Conservation (phyloP, 2,329 filamentous ascomycete species). For the Fusarium fracticaudum region DNA sequence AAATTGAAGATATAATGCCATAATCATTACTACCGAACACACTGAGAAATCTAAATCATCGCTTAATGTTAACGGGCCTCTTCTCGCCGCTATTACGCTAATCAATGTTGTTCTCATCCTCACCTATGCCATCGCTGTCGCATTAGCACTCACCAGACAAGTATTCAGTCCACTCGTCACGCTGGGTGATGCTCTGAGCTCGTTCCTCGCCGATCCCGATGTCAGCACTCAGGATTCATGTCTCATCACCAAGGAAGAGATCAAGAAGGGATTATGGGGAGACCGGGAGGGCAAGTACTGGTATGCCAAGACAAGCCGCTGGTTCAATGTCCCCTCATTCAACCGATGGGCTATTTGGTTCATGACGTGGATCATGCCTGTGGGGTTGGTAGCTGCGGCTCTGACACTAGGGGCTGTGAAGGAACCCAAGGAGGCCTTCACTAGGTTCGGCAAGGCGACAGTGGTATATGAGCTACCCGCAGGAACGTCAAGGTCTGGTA, state of each 20-base stretch:
- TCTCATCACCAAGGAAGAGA: constrained; percentile 58
- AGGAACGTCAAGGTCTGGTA: constrained; percentile 40
- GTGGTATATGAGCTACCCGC: constrained; percentile 47
- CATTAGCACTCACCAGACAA: constrained; percentile 47
- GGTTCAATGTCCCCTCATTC: constrained; percentile 56
- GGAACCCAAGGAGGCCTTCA: constrained; percentile 44
- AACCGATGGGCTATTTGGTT: constrained; percentile 54
- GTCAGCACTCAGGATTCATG: constrained; percentile 54
- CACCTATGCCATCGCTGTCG: constrained; percentile 54
- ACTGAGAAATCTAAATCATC: constrained; percentile 17
- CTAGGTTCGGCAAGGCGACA: constrained; percentile 52
- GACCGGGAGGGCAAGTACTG: constrained; percentile 55
- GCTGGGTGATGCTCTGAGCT: constrained; percentile 61
- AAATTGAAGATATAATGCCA: constrained; percentile 58
- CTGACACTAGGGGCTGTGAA: constrained; percentile 51
- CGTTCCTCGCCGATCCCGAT: constrained; percentile 59
- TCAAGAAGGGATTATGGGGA: constrained; percentile 56
- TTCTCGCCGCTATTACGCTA: constrained; percentile 50
- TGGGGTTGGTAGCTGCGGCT: constrained; percentile 51
- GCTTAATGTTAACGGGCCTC: constrained; percentile 54
- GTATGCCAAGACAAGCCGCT: constrained; percentile 53
- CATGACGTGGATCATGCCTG: constrained; percentile 51
- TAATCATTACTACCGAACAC: constrained; percentile 54
- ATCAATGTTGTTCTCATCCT: constrained; percentile 55
- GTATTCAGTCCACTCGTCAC: constrained; percentile 57